A percentile compares a stretch with the other conserved stretches of the same genome.
phyloP scores from a whole-genome alignment of 495 filamentous ascomycete genomes.

The Xylaria acuta region DNA sequence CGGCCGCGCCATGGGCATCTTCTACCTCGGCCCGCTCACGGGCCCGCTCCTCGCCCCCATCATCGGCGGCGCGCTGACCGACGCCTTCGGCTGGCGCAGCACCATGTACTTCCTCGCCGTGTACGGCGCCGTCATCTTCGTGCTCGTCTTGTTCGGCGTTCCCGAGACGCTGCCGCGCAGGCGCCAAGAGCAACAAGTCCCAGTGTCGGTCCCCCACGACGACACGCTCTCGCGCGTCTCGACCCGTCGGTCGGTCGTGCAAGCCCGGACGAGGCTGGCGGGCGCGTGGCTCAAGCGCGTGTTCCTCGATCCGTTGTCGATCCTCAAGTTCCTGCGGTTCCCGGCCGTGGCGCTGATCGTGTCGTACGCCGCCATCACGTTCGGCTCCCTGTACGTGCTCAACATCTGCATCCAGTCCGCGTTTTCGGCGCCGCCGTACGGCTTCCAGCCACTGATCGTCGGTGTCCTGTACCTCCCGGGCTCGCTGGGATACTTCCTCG shows the following conservation, averaged over 20 bases:
- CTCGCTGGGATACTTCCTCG: conserved; percentile 77
- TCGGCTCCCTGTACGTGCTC: conserved; percentile 81
- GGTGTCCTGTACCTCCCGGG: conserved; percentile 84
- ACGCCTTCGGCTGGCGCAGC: conserved; percentile 79
- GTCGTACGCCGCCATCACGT: conserved; percentile 81
- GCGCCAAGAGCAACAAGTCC: not conserved
- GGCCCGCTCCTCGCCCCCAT: conserved; percentile 88
- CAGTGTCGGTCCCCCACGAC: conserved; percentile 7
- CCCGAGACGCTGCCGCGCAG: conserved; percentile 68
- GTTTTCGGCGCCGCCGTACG: conserved; percentile 77
- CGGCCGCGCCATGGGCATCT: conserved; percentile 89
- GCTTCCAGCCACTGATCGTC: conserved; percentile 73
- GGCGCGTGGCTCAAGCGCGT: conserved; percentile 64
- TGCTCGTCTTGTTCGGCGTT: conserved; percentile 69
- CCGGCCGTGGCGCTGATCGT: conserved; percentile 82
- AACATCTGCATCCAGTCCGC: conserved; percentile 84
- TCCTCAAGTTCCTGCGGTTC: conserved; percentile 80
- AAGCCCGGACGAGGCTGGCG: conserved; percentile 58
- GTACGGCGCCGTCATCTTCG: conserved; percentile 71
- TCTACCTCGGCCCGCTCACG: conserved; percentile 87
- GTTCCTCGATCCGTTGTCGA: conserved; percentile 80
- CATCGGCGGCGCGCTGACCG: conserved; percentile 77
- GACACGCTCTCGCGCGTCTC: conserved; percentile 60
- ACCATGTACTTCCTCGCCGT: conserved; percentile 87
- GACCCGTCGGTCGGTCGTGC: conserved; percentile 65